Evolutionary conservation across 2,329 filamentous ascomycete species (phyloP).

Genomic region (Aspergillus texensis): DNA sequence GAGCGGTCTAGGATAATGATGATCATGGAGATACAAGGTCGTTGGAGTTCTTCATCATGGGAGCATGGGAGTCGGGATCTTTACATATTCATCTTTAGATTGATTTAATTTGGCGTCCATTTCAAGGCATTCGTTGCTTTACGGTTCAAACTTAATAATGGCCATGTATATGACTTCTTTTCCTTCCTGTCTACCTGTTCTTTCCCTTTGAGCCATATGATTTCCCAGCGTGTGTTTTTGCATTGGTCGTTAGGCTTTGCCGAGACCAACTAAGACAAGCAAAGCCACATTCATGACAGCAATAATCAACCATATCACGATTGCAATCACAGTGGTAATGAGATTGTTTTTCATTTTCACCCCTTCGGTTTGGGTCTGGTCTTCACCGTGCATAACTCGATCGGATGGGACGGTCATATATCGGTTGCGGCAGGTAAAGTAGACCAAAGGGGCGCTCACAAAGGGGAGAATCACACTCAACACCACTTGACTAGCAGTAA

Average conservation of each 20-base stretch:
- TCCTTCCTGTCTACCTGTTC: not conserved
- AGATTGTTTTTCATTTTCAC: constrained; percentile 74
- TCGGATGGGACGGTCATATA: constrained; percentile 74
- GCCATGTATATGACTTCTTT: not conserved
- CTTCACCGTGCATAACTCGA: constrained; percentile 35
- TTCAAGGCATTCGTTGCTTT: not conserved
- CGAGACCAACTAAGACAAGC: constrained; percentile 66
- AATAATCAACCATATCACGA: constrained; percentile 73
- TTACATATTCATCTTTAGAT: constrained; percentile 2
- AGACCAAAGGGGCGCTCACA: constrained; percentile 79
- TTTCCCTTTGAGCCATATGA: not conserved
- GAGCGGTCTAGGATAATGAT: constrained; percentile 39
- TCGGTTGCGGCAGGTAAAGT: constrained; percentile 76
- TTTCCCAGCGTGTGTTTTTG: not conserved
- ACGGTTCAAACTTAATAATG: not conserved
- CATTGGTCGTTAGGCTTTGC: constrained; percentile 41
- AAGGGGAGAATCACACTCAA: constrained; percentile 80
- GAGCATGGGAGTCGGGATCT: constrained; percentile 23
- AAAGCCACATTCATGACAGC: constrained; percentile 78
- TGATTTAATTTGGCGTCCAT: not conserved
- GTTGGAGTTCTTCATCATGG: constrained; percentile 17
- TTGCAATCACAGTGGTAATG: constrained; percentile 60
- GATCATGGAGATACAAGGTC: constrained; percentile 4
- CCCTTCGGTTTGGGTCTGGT: constrained; percentile 29
- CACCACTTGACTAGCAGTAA: constrained; percentile 77